Evolutionary conservation across 2,329 filamentous ascomycete species (phyloP), one percentile per base, ranked within the genome.

Genomic region (Amphichorda felina): DNA sequence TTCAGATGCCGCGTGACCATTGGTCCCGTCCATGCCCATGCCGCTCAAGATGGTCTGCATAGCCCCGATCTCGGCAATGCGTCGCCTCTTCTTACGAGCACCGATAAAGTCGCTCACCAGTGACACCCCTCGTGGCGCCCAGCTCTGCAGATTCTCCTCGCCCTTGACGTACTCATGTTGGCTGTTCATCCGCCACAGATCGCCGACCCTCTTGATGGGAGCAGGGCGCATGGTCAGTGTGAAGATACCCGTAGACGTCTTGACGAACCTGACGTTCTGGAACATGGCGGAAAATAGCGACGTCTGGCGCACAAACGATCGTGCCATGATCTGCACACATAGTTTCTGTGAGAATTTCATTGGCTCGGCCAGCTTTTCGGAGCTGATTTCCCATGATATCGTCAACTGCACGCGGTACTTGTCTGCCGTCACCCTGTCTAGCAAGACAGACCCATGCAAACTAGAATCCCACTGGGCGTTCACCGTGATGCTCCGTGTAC

Each of bases 391-490:
- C 85, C 89, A 96, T 13, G 75, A 72, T 9, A 96, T 64, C 0
- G 82, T 79, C 59, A 95, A 79, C 56, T 94, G 88, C 15, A 98
- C 83, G 30, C 82, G 81, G 55, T 91, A 88, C 53, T 87, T 91
- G 40, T 95, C 88, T n/a, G 84, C 75, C 2, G 91, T 96, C 2
- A 85, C 81, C 18, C 89, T 79, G 57, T 98, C 88, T n/a, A 98
- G 74, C 11, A 96, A 68, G n/a, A 94, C 66, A 5, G 91, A 95
- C 43, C 78, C 79, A 56, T 98, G 91, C 45, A 91, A 68, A 49
- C 87, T 94, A 0, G 89, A 95, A 53, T 98, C 91, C 91, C 91
- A 98, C 50, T 96, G 88, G 1, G 83, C 87, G n/a, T 82, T 72
- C 30, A 96, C 68, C 2, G 81, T 88, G 26, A 95, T 79, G 53